Evolutionary conservation across 1,284 basidiomycete species (phyloP), one percentile per base, ranked within the genome.

Genomic region (Amylostereum areolatum): DNA sequence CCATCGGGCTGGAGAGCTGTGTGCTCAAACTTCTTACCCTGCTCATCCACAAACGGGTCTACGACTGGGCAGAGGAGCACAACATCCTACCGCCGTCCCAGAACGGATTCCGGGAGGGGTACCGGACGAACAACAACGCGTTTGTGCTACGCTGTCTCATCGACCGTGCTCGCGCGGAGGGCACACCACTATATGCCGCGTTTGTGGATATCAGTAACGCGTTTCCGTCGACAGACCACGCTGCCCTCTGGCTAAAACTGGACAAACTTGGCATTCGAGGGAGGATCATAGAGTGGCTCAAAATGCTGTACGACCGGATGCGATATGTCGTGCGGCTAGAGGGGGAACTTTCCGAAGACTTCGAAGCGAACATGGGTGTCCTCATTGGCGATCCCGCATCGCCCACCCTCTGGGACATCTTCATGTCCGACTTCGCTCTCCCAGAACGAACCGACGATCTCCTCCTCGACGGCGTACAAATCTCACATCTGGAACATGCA

Each of bases 131-230:
- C n/a, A 64, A 64, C 47, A 62, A 63, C 47, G 40, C 47, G 4
- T 64, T 63, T 46, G 53, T 63, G 1, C 59, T 65, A 0, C 47
- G 61, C 4, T 53, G 54, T n/a, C 55, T 58, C 1, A 63, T 66
- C 30, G 65, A 68, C 12, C 47, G 56, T 12, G 56, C 60, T 0
- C 46, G 55, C 4, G 40, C 51, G 0, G 4, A 43, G 1, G 49
- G 54, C 1, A 45, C 54, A 9, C 11, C 55, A 1, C 53, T 66
- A 3, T 66, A 59, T 50, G 60, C 62, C 0, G 61, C 55, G 0
- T 66, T 63, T 43, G 54, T 65, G 0, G 66, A 68, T 51, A 41
- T 68, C 7, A 55, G 40, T 0, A 69, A 68, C 50, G 65, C 63
- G 4, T 69, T 68, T 52, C 67, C 67, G 1, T 66, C 64, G 0